Conservation (phyloP, 805 yeast genomes). For the Lachancea thermotolerans region DNA sequence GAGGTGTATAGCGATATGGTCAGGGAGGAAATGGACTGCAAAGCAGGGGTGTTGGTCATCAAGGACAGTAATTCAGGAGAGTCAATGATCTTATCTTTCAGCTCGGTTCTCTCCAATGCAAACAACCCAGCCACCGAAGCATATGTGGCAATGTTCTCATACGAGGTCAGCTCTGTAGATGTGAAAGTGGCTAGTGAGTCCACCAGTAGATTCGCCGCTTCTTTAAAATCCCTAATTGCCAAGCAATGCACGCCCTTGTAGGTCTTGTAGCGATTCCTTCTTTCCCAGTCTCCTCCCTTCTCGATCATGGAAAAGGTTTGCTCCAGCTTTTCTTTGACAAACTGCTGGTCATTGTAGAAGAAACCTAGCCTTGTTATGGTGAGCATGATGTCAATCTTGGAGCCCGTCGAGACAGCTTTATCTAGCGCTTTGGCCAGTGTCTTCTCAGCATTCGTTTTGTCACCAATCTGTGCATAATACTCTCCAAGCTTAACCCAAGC, state of each 20-base stretch:
- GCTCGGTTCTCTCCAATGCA: conserved; percentile 71
- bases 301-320: conserved; percentile 72
- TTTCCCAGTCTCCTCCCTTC: conserved; percentile 99
- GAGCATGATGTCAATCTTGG: conserved; percentile 79
- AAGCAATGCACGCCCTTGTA: conserved; percentile 78
- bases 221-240: conserved; percentile 79
- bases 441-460: conserved; percentile 58
- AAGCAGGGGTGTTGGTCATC: conserved; percentile 57
- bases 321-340: conserved; percentile 65
- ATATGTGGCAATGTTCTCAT: conserved; percentile 83
- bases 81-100: conserved; percentile 80
- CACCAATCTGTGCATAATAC: conserved; percentile 80
- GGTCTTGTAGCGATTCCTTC: conserved; percentile 90
- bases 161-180: conserved; percentile 80
- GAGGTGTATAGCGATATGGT: conserved; percentile 84
- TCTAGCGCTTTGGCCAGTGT: conserved; percentile 69
- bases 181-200: conserved; percentile 95
- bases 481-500: conserved; percentile 80
- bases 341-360: conserved; percentile 71
- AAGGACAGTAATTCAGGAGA: conserved; percentile 89
- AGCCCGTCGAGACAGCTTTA: conserved; percentile 77
- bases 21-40: conserved; percentile 76
- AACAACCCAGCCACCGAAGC: conserved; percentile 86
- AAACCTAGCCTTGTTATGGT: conserved; percentile 85
- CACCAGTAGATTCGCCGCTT: conserved; percentile 77